These are phyloP conservation scores for Echinochloa phyllopogon DNA, from an alignment of 176 grass and related monocot species.

Conservation along the genomic window DNA sequence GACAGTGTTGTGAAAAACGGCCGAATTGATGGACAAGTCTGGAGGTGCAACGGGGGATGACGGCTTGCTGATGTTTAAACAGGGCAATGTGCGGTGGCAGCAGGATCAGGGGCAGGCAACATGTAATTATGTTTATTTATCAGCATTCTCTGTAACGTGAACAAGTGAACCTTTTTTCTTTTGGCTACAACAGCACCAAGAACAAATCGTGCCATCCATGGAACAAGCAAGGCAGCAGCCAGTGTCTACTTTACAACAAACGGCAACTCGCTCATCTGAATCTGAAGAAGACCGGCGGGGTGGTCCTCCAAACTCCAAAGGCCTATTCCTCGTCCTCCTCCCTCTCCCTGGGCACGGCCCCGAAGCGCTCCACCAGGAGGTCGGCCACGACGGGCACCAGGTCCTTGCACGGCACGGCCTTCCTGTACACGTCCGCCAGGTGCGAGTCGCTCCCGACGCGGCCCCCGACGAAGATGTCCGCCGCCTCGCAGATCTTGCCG, in stretches of 20 bases:
- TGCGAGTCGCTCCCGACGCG: constrained; percentile 90
- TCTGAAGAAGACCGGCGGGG: not conserved
- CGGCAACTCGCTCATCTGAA: not conserved
- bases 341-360: constrained; percentile 61
- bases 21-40: too few relatives aligned
- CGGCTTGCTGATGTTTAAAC: not conserved
- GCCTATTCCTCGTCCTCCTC: constrained; percentile 88
- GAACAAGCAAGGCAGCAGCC: constrained; percentile 22
- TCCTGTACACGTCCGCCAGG: constrained; percentile 74
- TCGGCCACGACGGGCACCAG: constrained; percentile 75
- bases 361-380: constrained; percentile 76
- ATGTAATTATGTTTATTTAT: constrained; percentile 41
- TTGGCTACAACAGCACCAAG: not conserved
- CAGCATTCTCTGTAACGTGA: constrained; percentile 27
- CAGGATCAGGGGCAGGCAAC: not conserved
- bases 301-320: too few relatives aligned
- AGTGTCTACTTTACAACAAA: constrained; percentile 43
- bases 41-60: not conserved
- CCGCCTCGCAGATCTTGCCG: constrained; percentile 75
- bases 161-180: not conserved
- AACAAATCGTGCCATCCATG: constrained; percentile 28
- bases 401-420: constrained; percentile 83
- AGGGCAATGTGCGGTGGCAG: not conserved
- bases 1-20: too few relatives aligned
- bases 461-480: constrained; percentile 74